A percentile compares a stretch with the other conserved stretches of the same genome.
phyloP scores from a whole-genome alignment of 768 basidiomycete species.

The Roridomyces roridus region DNA sequence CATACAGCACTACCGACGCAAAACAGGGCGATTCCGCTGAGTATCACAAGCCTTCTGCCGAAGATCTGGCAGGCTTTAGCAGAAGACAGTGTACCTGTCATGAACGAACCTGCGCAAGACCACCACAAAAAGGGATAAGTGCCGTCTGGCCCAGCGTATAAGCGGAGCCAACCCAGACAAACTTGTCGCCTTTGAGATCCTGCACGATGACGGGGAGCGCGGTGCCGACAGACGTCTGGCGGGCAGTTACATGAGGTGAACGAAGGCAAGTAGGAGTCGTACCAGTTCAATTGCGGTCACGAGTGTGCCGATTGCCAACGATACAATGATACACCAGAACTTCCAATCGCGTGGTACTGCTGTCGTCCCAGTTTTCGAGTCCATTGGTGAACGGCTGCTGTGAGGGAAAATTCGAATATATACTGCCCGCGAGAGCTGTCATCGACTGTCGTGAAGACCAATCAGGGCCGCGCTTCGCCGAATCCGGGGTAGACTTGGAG shows the following conservation, averaged over 20 bases:
- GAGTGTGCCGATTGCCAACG: conserved; percentile 29
- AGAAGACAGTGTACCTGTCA: too few relatives aligned
- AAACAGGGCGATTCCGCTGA: conserved; percentile 40
- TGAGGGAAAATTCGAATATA: too few relatives aligned
- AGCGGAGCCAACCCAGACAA: conserved; percentile 52
- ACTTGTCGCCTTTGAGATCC: conserved; percentile 42
- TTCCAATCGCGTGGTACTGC: conserved; percentile 10
- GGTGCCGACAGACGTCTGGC: conserved; percentile 22
- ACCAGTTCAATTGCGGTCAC: conserved; percentile 32
- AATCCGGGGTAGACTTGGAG: too few relatives aligned
- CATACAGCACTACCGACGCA: conserved; percentile 49
- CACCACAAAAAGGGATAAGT: conserved; percentile 45
- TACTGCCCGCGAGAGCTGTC: too few relatives aligned
- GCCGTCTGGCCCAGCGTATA: conserved; percentile 50
- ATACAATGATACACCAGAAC: conserved; percentile 34
- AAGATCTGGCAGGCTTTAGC: conserved; percentile 37
- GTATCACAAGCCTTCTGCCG: conserved; percentile 41
- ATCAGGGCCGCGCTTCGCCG: too few relatives aligned
- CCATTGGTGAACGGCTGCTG: too few relatives aligned
- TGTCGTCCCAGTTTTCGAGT: too few relatives aligned
- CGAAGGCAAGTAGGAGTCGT: neutral
- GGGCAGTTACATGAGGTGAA: too few relatives aligned
- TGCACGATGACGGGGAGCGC: conserved; percentile 50
- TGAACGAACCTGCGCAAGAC: conserved; percentile 32
- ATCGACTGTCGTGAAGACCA: too few relatives aligned